Evolutionary conservation across 805 yeast species (phyloP), one percentile per base, ranked within the genome.

Genomic region (Ogataea siamensis): DNA sequence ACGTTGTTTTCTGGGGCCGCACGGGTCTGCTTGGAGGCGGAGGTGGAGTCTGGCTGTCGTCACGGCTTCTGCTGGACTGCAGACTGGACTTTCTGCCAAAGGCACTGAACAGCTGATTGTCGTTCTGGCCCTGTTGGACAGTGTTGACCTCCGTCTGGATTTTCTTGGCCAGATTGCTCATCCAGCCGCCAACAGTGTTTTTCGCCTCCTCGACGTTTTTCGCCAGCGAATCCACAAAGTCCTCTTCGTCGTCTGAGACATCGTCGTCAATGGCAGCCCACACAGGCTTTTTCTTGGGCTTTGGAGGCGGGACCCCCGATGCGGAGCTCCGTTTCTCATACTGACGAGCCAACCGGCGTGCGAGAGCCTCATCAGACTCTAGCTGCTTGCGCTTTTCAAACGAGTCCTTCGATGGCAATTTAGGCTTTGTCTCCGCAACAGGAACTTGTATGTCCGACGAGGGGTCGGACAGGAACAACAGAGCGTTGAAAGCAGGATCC

Each of bases 401-500:
- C 35, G 53, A 58, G 50, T 27, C 62, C 40, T 59, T 57, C 27
- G 55, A 55, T 12, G 67, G 64, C 13, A 59, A 45, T 4, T 57
- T 56, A 4, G 69, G 67, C 23, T 46, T 49, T 25, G 46, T 43
- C 16, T 62, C 60, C 12, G 63, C 62, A 8, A 50, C 48, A 19
- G 76, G 78, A 32, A 75, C 67, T 44, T 73, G 76, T 10, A 81
- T 78, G 44, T 71, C 71, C 43, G 70, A 70, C 3, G 70, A 58
- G 7, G 91, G 91, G 61, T 89, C 96, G 12, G 86, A 80, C 38
- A 87, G 64, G 50, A 75, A 87, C 43, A 91, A 67, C 52, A 89
- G 67, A 0, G 96, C 97, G 59, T 83, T 84, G 67, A 91, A 91
- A 1, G 96, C 95, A 1, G 85, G 80, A 51, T 87, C 96, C 29